Percentiles rank a stretch among this genome's conserved stretches.
phyloP scores from a whole-genome alignment of 2,329 filamentous ascomycete genomes.

The Talaromyces sp. region DNA sequence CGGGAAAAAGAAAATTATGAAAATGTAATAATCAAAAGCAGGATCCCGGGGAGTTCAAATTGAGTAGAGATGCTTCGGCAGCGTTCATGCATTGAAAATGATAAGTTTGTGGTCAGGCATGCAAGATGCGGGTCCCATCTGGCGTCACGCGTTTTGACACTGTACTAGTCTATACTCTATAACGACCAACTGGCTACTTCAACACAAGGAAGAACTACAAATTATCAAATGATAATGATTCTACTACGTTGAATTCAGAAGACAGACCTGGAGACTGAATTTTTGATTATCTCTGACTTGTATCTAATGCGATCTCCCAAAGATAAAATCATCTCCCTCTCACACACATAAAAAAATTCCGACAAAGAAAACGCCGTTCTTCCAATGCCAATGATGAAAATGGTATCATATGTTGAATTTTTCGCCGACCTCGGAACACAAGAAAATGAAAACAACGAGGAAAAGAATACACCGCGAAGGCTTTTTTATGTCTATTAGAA shows the following conservation, averaged over 20 bases:
- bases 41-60: not conserved
- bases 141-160: constrained; percentile 13
- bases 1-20: too few species aligned
- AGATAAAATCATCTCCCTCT: not conserved
- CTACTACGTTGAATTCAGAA: not conserved
- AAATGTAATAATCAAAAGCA: too few species aligned
- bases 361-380: constrained; percentile 34
- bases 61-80: not conserved
- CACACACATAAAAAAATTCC: not conserved
- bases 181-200: not conserved
- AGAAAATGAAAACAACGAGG: constrained; percentile 37
- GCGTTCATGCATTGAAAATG: not conserved
- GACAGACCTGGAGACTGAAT: not conserved
- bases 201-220: not conserved
- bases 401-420: constrained; percentile 47
- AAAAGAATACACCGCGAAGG: constrained; percentile 20
- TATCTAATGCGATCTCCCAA: not conserved
- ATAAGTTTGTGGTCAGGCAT: not conserved
- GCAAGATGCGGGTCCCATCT: constrained; percentile 3
- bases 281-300: constrained; percentile 7
- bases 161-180: not conserved
- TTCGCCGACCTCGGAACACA: constrained; percentile 34
- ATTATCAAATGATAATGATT: not conserved
- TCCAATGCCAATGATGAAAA: constrained; percentile 39
- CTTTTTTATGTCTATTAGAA: constrained; percentile 32